Conservation (phyloP, 164 flowering plant genomes). For the Kalanchoe fedtschenkoi region DNA sequence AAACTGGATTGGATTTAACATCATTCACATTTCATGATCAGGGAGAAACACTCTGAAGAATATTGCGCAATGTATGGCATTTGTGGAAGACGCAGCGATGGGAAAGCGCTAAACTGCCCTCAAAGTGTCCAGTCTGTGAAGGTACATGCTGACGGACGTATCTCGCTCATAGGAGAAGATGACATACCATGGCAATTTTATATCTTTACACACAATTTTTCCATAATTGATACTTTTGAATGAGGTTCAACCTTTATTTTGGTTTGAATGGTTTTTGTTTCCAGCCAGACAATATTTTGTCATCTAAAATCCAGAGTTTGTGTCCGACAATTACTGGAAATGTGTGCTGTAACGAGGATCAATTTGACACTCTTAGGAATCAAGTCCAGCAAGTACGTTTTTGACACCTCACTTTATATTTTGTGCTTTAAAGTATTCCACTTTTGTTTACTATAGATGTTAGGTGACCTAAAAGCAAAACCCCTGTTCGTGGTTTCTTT, state of each 20-base stretch:
- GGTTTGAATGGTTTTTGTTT: constrained; percentile 2
- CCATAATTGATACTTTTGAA: neutral
- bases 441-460: neutral
- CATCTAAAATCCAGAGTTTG: constrained; percentile 84
- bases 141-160: constrained; percentile 28
- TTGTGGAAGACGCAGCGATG: constrained; percentile 79
- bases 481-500: too few relatives aligned
- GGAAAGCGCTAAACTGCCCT: constrained; percentile 85
- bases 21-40: constrained; percentile 12
- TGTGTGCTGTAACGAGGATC: constrained; percentile 82
- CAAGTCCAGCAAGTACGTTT: constrained; percentile 90
- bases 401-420: neutral
- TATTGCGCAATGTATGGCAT: constrained; percentile 92
- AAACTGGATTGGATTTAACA: neutral
- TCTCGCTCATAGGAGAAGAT: neutral
- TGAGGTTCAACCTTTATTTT: neutral
- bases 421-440: neutral
- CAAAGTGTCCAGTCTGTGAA: constrained; percentile 55
- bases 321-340: constrained; percentile 92
- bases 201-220: neutral
- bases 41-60: constrained; percentile 54
- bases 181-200: neutral
- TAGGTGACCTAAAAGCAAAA: neutral
- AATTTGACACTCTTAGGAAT: constrained; percentile 67
- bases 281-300: constrained; percentile 86